Evolutionary conservation across 768 basidiomycete genomes (phyloP).

Genomic region (Agrocybe chaxingu): DNA sequence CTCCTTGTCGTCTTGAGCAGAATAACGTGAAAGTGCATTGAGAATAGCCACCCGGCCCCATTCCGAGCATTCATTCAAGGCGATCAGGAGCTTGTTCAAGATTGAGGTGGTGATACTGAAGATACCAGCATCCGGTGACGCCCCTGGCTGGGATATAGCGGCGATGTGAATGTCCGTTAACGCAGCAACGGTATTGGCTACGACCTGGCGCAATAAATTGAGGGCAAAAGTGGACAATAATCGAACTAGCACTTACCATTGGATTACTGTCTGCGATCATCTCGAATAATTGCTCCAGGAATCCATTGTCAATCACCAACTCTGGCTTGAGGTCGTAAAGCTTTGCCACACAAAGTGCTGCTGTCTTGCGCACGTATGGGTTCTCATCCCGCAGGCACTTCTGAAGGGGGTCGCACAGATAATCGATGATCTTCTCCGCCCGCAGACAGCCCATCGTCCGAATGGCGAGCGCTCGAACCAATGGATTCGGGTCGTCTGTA

Average conservation of each 20-base stretch:
- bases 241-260: constrained; percentile 60
- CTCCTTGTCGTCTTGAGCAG: constrained; percentile 85
- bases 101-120: constrained; percentile 84
- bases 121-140: constrained; percentile 56
- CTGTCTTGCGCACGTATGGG: constrained; percentile 98
- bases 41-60: constrained; percentile 97
- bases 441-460: constrained; percentile 97
- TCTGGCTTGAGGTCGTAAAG: constrained; percentile 96
- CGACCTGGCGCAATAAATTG: constrained; percentile 60
- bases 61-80: constrained; percentile 96
- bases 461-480: constrained; percentile 93
- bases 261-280: constrained; percentile 96
- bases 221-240: neutral
- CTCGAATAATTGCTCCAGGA: constrained; percentile 83
- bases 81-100: constrained; percentile 88
- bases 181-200: constrained; percentile 94
- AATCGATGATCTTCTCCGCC: constrained; percentile 99
- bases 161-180: constrained; percentile 88
- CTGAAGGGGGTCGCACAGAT: constrained; percentile 92
- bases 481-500: constrained; percentile 93
- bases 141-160: constrained; percentile 54
- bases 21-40: constrained; percentile 81
- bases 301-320: constrained; percentile 92
- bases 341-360: constrained; percentile 95
- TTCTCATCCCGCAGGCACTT: constrained; percentile 93